Percentiles rank a stretch among this genome's conserved stretches.
phyloP scores from a whole-genome alignment of 2,329 filamentous ascomycete species.

The Colletotrichum orbiculare region DNA sequence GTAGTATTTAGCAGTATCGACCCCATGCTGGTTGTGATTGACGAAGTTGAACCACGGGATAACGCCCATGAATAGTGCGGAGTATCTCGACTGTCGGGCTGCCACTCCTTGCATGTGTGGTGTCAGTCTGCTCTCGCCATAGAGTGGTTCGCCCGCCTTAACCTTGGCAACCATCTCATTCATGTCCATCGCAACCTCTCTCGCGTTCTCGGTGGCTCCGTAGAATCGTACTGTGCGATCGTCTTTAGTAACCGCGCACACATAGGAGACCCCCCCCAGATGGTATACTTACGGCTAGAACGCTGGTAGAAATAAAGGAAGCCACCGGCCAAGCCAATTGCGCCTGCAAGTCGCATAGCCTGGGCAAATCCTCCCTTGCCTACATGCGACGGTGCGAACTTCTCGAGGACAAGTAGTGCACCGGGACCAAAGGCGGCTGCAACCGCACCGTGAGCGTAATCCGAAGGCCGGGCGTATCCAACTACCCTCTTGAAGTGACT shows the following conservation, averaged over 20 bases:
- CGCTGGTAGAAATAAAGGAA: constrained; percentile 88
- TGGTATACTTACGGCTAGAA: constrained; percentile 76
- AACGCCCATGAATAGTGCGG: constrained; percentile 83
- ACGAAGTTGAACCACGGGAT: constrained; percentile 99
- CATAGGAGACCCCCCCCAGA: background rate
- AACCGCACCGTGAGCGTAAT: constrained; percentile 79
- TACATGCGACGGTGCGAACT: constrained; percentile 84
- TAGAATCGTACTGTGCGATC: constrained; percentile 84
- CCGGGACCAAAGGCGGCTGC: constrained; percentile 79
- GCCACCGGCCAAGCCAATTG: constrained; percentile 79
- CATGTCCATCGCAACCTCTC: constrained; percentile 97
- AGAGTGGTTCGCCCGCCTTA: constrained; percentile 89
- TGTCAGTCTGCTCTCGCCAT: constrained; percentile 81
- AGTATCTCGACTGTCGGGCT: constrained; percentile 91
- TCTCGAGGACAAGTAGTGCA: constrained; percentile 83
- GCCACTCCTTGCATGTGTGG: constrained; percentile 96
- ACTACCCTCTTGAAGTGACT: constrained; percentile 94
- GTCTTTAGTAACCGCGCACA: background rate
- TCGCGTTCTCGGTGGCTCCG: constrained; percentile 90
- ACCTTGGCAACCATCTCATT: constrained; percentile 97
- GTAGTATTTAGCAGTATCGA: constrained; percentile 99
- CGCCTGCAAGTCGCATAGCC: constrained; percentile 82
- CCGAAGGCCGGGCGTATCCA: constrained; percentile 84
- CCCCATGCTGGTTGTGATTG: constrained; percentile 94
- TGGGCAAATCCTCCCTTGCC: constrained; percentile 85